Evolutionary conservation across 164 flowering plant genomes (phyloP).

Genomic region (Liriodendron chinense): DNA sequence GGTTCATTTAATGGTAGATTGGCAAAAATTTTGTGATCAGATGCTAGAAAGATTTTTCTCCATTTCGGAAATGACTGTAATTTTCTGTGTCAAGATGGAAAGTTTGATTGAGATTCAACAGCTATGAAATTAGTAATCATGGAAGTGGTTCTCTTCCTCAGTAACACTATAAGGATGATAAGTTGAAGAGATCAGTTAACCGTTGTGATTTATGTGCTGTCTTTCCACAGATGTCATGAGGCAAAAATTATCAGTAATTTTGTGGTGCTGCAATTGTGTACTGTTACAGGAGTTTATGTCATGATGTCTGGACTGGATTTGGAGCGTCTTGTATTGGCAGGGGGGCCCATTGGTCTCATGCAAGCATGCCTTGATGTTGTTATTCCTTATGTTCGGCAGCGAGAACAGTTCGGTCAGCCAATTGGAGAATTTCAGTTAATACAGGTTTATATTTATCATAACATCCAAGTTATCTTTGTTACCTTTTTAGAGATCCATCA

Average conservation of each 20-base stretch:
- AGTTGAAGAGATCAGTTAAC: neutral
- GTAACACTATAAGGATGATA: neutral
- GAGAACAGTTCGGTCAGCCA: conserved; percentile 94
- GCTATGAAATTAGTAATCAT: too few species aligned
- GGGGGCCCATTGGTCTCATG: conserved; percentile 96
- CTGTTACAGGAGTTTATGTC: conserved; percentile 84
- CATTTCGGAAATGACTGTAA: neutral
- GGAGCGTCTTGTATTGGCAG: conserved; percentile 96
- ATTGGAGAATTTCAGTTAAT: conserved; percentile 95
- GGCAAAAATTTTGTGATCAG: too few species aligned
- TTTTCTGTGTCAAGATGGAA: too few species aligned
- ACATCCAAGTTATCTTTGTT: conserved; percentile 5
- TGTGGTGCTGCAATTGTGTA: neutral
- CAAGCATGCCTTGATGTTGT: conserved; percentile 94
- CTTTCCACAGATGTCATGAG: neutral
- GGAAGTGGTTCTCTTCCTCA: too few species aligned
- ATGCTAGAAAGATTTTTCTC: neutral
- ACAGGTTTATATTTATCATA: conserved; percentile 58
- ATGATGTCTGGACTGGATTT: conserved; percentile 97
- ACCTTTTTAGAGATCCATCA: neutral
- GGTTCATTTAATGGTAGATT: too few species aligned
- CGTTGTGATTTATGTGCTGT: neutral
- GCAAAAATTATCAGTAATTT: neutral
- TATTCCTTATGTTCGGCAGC: conserved; percentile 82
- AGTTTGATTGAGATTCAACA: too few species aligned